Evolutionary conservation across 2,329 filamentous ascomycete species (phyloP), one percentile per base, ranked within the genome.

Genomic region (Verruconis gallopava): DNA sequence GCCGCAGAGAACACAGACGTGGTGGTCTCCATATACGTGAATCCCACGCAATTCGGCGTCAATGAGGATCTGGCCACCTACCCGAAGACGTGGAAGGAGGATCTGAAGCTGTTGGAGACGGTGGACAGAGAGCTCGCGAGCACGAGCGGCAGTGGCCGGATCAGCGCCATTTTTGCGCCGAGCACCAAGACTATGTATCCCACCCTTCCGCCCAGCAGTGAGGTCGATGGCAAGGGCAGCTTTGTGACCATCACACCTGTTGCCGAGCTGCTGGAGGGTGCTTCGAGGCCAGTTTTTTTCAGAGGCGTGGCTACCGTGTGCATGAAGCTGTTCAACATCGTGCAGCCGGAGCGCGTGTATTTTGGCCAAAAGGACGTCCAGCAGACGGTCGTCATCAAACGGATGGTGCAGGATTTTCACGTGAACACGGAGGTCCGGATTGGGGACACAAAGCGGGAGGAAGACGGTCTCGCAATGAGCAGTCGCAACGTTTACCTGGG

Each of bases 351-450:
- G 44, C 73, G 73, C 35, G 84, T 85, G 4, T 91, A 94, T 64
- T 95, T 98, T 66, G 91, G 91, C 3, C 91, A 96, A 61, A 98
- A 98, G 65, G 91, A 98, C 59, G 77, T 95, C 15, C 91, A 98
- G 67, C 91, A 98, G 64, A 93, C 86, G 0, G 83, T 93, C 14
- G 75, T 98, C 9, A 83, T 98, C 53, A 79, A 76, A 53, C 77
- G 82, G 35, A 78, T 98, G 75, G 82, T 95, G 21, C 72, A 77
- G 50, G 91, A 98, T 60, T 88, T 98, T 50, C 77, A 86, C 57
- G 61, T 96, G 32, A 75, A 83, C 30, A 81, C 77, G 3, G 67
- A 82, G 17, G 76, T 96, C 5, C 71, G 79, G 21, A 71, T 96
- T 42, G 75, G 79, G 4, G 68, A 75, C 1, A 98, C 91, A 0